Conservation (phyloP, 306 rosid species). For the Cucumis melo region DNA sequence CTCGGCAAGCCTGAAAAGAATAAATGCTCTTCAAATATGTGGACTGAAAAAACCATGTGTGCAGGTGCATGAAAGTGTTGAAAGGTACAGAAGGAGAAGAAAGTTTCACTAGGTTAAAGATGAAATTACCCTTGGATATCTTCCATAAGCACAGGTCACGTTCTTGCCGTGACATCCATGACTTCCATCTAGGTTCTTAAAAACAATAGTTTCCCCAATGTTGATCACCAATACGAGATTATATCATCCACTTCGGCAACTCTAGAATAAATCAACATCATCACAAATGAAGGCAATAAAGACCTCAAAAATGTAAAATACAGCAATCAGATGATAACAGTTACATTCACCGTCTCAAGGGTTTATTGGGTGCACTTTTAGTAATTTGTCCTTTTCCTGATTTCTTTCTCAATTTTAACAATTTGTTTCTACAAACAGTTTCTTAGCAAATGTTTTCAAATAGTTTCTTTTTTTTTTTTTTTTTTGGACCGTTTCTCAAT, state of each 20-base stretch:
- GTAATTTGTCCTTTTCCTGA: background rate
- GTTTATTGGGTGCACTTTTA: background rate
- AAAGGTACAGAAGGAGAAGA: background rate
- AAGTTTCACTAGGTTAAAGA: background rate
- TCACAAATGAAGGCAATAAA: background rate
- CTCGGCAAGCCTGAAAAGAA: slow-evolving; percentile 33
- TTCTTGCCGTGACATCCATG: background rate
- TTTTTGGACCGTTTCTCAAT: no score
- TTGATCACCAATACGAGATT: background rate
- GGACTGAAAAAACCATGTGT: background rate
- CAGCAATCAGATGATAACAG: background rate
- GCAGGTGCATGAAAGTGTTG: background rate
- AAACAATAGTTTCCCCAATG: background rate
- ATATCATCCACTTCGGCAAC: background rate
- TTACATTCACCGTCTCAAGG: background rate
- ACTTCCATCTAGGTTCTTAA: background rate
- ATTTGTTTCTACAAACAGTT: background rate
- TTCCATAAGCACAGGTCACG: background rate
- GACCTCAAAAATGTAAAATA: background rate
- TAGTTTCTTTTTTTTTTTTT: background rate
- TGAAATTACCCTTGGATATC: slow-evolving; percentile 6
- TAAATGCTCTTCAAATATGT: slow-evolving; percentile 2
- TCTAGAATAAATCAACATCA: background rate
- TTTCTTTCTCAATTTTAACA: background rate
- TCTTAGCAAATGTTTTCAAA: background rate